Evolutionary conservation across 2,329 filamentous ascomycete genomes (phyloP).

Genomic region (Diaporthe sp.): DNA sequence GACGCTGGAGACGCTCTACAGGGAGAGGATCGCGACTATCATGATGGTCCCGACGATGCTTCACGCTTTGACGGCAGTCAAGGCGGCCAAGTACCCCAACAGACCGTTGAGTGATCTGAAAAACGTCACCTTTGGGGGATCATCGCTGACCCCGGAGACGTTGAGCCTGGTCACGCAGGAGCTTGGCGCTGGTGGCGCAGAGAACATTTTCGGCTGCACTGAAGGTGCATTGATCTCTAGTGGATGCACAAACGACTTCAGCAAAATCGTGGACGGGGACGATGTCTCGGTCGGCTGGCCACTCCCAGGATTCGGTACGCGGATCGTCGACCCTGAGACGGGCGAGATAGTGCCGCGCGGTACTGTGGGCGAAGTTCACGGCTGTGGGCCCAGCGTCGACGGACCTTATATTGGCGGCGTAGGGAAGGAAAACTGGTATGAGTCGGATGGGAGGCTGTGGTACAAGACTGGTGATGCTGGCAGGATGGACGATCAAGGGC

Average conservation of each 20-base stretch:
- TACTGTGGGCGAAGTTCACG: constrained; percentile 21
- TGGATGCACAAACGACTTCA: constrained; percentile 11
- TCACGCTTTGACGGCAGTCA: constrained; percentile 5
- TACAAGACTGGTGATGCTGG: constrained; percentile 32
- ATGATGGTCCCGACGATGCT: constrained; percentile 33
- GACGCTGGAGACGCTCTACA: constrained; percentile 27
- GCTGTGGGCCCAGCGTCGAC: constrained; percentile 21
- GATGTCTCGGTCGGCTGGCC: constrained; percentile 29
- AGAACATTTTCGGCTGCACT: constrained; percentile 30
- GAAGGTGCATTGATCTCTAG: not conserved
- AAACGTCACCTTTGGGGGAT: constrained; percentile 16
- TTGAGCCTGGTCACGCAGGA: constrained; percentile 1
- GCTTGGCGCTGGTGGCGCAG: constrained; percentile 9
- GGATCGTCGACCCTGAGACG: constrained; percentile 29
- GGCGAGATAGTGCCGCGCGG: constrained; percentile 20
- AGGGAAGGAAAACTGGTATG: constrained; percentile 34
- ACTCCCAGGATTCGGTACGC: not conserved
- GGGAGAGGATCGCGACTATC: not conserved
- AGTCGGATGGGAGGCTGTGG: constrained; percentile 23
- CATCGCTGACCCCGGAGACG: not conserved
- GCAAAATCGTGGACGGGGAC: constrained; percentile 18
- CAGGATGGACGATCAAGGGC: constrained; percentile 21
- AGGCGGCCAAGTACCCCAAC: constrained; percentile 15
- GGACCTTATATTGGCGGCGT: constrained; percentile 31
- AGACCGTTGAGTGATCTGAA: constrained; percentile 20